Evolutionary conservation across 164 flowering plant genomes (phyloP).

Genomic region (Tetracentron sinense): DNA sequence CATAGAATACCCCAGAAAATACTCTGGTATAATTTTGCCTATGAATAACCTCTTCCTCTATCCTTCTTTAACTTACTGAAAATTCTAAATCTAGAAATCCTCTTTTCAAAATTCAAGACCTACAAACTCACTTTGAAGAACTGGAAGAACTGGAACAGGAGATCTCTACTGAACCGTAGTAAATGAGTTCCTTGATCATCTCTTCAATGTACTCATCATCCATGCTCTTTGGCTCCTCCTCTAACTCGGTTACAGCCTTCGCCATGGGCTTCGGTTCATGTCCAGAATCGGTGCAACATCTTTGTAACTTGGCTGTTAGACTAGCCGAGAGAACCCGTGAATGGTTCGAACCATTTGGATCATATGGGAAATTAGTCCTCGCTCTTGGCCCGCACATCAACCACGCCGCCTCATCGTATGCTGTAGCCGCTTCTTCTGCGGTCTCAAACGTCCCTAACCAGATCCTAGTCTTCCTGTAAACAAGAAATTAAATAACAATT

Average conservation of each 20-base stretch:
- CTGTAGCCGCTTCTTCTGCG: slow-evolving; percentile 25
- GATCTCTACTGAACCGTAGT: slow-evolving; percentile 19
- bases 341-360: slow-evolving; percentile 8
- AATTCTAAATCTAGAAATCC: too few relatives aligned
- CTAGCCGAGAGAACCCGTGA: slow-evolving; percentile 11
- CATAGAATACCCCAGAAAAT: too few relatives aligned
- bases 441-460: slow-evolving; percentile 27
- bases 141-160: slow-evolving; percentile 4
- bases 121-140: slow-evolving; percentile 7
- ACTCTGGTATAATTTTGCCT: too few relatives aligned
- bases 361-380: slow-evolving; percentile 19
- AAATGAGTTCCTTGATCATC: slow-evolving; percentile 24
- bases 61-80: too few relatives aligned
- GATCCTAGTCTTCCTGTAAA: slow-evolving; percentile 23
- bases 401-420: slow-evolving; percentile 24
- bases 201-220: slow-evolving; percentile 17
- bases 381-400: slow-evolving; percentile 21
- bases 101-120: too few relatives aligned
- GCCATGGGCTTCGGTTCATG: background rate
- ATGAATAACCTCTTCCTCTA: too few relatives aligned
- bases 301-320: slow-evolving; percentile 15
- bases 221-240: slow-evolving; percentile 2
- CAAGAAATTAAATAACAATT: background rate
- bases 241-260: background rate
- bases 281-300: slow-evolving; percentile 7